Evolutionary conservation across 371 early-diverging fungal species (phyloP).

Genomic region (Syncephalastrum monosporum): DNA sequence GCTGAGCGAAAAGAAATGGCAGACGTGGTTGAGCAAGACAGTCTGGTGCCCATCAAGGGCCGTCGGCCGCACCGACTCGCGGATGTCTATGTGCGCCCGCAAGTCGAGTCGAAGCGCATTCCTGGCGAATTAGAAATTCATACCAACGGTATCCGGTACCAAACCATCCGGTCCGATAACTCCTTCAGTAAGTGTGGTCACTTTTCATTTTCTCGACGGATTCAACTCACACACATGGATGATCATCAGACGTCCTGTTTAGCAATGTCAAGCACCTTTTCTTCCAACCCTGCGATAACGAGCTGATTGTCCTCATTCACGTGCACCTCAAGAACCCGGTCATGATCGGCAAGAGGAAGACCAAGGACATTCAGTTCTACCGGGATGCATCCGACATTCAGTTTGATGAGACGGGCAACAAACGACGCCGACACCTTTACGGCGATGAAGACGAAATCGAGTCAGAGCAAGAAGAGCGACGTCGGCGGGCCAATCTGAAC

Average conservation of each 20-base stretch:
- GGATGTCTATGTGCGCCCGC: slow-evolving; percentile 90
- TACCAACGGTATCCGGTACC: slow-evolving; percentile 91
- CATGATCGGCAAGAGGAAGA: slow-evolving; percentile 98
- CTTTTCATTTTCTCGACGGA: background rate
- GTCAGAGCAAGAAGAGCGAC: slow-evolving; percentile 92
- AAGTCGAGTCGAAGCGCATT: slow-evolving; percentile 81
- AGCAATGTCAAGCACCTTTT: slow-evolving; percentile 98
- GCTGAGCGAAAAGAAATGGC: slow-evolving; percentile 93
- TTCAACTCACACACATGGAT: slow-evolving; percentile 3
- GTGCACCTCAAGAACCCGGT: slow-evolving; percentile 96
- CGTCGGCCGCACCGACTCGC: slow-evolving; percentile 78
- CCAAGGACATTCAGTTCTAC: slow-evolving; percentile 99
- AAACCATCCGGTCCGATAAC: slow-evolving; percentile 80
- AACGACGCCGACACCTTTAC: slow-evolving; percentile 87
- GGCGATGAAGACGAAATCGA: slow-evolving; percentile 98
- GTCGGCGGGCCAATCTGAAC: slow-evolving; percentile 86
- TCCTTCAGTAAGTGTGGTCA: slow-evolving; percentile 60
- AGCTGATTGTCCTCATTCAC: slow-evolving; percentile 94
- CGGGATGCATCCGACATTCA: slow-evolving; percentile 94
- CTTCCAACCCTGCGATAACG: slow-evolving; percentile 98
- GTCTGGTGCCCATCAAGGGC: slow-evolving; percentile 78
- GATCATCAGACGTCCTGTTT: slow-evolving; percentile 84
- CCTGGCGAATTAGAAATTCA: slow-evolving; percentile 96
- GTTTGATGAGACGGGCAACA: slow-evolving; percentile 98
- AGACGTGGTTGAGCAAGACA: slow-evolving; percentile 94